Evolutionary conservation across 2,329 filamentous ascomycete genomes (phyloP), one percentile per base, ranked within the genome.

Genomic region (Alternaria postmessia): DNA sequence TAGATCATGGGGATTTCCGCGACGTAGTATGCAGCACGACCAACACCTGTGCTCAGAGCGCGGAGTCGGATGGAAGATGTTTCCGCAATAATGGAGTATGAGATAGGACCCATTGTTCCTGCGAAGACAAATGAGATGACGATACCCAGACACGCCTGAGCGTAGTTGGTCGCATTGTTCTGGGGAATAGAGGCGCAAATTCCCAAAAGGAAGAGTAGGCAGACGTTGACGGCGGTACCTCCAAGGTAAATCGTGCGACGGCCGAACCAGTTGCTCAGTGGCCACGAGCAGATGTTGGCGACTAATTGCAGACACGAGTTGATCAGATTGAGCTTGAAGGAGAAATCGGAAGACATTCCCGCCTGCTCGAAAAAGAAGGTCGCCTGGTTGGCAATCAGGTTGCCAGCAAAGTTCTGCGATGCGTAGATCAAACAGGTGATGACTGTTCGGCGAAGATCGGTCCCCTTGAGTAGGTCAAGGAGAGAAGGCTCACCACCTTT

Each of bases 21-120:
- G 14, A 88, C 67, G 76, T 89, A 89, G 81, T 90, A 90, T 8
- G 81, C 79, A 43, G 78, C 87, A 70, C 87, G 87, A 71, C 88
- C 87, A 52, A 89, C 77, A 77, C 87, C 87, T 24, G 87, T 89
- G 7, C 85, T 89, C 16, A 89, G 78, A 42, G 88, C 85, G 36
- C 88, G 76, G 44, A 90, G 87, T 62, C 88, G 87, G 57, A 89
- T 83, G 44, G 88, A 81, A 0, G 88, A 88, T 2, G 88, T 89
- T 76, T 89, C 88, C 61, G 85, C 86, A 51, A 89, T 89, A 68
- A 89, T 87, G 75, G 87, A 85, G 83, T 85, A 90, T 11, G 88
- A 88, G 39, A 86, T 85, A n/a, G 88, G 88, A 2, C 86, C 88
- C 16, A 86, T 86, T 65, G 86, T 85, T 18, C 88, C 78, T 38